Evolutionary conservation across 441 rosid species (phyloP).

Genomic region (Corymbia calophylla): DNA sequence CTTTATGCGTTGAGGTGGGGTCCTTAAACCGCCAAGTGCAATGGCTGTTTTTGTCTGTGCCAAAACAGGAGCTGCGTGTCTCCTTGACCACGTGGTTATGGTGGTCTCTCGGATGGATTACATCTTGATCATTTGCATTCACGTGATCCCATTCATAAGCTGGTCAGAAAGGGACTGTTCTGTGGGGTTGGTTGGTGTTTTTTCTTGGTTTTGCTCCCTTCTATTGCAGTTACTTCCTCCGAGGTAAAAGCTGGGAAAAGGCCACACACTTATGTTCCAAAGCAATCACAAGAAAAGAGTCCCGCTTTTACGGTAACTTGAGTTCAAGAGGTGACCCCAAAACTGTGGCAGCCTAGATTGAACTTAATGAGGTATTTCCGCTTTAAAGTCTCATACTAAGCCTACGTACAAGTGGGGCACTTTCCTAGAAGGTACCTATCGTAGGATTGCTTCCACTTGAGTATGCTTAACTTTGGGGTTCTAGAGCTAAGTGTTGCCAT

Average conservation of each 20-base stretch:
- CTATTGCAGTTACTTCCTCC: not conserved
- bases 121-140: not conserved
- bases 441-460: not conserved
- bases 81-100: not conserved
- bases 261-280: not conserved
- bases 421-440: accelerated
- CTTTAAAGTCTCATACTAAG: not conserved
- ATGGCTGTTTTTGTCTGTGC: not conserved
- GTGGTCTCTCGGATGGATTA: not conserved
- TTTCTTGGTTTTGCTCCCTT: not conserved
- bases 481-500: not conserved
- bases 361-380: no score
- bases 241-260: not conserved
- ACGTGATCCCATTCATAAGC: not conserved
- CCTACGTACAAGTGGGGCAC: no score
- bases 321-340: not conserved
- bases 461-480: not conserved
- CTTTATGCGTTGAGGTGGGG: not conserved
- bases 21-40: not conserved
- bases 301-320: not conserved
- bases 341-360: not conserved
- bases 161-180: not conserved
- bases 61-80: not conserved
- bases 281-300: not conserved
- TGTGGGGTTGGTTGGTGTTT: not conserved